Evolutionary conservation across 805 yeast species (phyloP).

Genomic region (Torulaspora franciscae): DNA sequence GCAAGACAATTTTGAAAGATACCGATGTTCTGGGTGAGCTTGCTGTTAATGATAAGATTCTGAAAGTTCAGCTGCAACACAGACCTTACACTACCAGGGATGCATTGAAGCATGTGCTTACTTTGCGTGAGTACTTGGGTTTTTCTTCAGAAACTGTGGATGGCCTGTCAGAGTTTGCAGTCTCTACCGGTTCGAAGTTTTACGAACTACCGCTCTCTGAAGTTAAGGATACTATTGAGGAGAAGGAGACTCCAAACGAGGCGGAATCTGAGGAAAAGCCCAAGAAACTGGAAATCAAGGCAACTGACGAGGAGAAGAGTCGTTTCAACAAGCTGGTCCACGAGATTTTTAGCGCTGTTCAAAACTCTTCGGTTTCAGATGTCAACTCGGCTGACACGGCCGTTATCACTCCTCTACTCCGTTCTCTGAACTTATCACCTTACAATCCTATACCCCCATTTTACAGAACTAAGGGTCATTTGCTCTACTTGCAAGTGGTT

Average conservation of each 20-base stretch:
- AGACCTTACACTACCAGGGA: constrained; percentile 32
- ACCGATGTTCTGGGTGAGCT: constrained; percentile 21
- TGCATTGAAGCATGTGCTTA: constrained; percentile 30
- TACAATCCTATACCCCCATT: constrained; percentile 83
- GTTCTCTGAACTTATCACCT: constrained; percentile 63
- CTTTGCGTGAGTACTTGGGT: constrained; percentile 34
- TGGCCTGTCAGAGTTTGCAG: constrained; percentile 31
- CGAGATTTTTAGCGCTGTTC: constrained; percentile 23
- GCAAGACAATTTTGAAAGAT: constrained; percentile 19
- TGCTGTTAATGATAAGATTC: constrained; percentile 10
- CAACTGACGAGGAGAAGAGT: constrained; percentile 32
- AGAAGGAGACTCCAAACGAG: constrained; percentile 7
- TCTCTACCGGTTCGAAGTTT: constrained; percentile 33
- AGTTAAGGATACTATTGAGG: constrained; percentile 17
- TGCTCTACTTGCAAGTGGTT: constrained; percentile 66
- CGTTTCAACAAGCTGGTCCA: constrained; percentile 22
- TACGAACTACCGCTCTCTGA: constrained; percentile 24
- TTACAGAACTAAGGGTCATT: constrained; percentile 66
- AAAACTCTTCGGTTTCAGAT: constrained; percentile 15
- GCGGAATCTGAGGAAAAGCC: constrained; percentile 13
- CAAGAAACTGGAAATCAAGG: constrained; percentile 23
- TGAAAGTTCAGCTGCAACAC: constrained; percentile 22
- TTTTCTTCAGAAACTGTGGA: constrained; percentile 33
- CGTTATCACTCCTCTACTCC: constrained; percentile 39
- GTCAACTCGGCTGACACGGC: constrained; percentile 20